Conservation (phyloP, 2,329 filamentous ascomycete species). For the Fusarium begoniae region DNA sequence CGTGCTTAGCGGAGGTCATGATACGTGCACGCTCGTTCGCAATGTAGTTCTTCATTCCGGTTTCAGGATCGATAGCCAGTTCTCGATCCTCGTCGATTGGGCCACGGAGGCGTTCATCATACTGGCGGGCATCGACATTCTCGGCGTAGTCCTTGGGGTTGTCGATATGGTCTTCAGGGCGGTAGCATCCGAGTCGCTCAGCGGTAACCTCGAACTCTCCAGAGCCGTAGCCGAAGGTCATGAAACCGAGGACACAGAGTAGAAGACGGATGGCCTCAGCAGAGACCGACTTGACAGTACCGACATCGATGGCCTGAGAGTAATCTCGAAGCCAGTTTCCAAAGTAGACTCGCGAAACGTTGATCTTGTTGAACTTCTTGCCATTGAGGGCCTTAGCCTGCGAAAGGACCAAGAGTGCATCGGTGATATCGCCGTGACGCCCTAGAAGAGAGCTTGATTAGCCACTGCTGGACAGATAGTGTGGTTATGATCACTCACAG, state of each 20-base stretch:
- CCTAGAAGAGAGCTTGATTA: slow-evolving; percentile 52
- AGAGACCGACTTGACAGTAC: slow-evolving; percentile 89
- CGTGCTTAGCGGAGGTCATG: slow-evolving; percentile 81
- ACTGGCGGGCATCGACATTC: slow-evolving; percentile 84
- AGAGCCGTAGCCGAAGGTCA: slow-evolving; percentile 87
- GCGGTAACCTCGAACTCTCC: slow-evolving; percentile 86
- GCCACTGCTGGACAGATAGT: not conserved
- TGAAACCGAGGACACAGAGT: slow-evolving; percentile 88
- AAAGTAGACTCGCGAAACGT: slow-evolving; percentile 91
- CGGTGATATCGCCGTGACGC: slow-evolving; percentile 93
- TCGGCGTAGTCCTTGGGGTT: slow-evolving; percentile 92
- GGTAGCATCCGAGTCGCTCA: slow-evolving; percentile 83
- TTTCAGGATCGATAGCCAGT: slow-evolving; percentile 78
- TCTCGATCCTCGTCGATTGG: slow-evolving; percentile 83
- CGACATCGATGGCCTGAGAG: slow-evolving; percentile 92
- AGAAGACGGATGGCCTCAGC: slow-evolving; percentile 90
- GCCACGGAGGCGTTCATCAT: slow-evolving; percentile 82
- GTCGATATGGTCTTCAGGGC: slow-evolving; percentile 78
- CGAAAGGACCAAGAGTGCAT: slow-evolving; percentile 79
- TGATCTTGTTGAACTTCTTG: slow-evolving; percentile 90
- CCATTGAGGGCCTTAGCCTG: slow-evolving; percentile 62
- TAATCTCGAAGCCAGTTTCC: slow-evolving; percentile 96
- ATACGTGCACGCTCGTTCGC: slow-evolving; percentile 82
- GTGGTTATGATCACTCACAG: slow-evolving; percentile 59
- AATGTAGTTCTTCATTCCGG: slow-evolving; percentile 93